Evolutionary conservation across 208 protist genomes (phyloP).

Genomic region (Lotmaria passim): DNA sequence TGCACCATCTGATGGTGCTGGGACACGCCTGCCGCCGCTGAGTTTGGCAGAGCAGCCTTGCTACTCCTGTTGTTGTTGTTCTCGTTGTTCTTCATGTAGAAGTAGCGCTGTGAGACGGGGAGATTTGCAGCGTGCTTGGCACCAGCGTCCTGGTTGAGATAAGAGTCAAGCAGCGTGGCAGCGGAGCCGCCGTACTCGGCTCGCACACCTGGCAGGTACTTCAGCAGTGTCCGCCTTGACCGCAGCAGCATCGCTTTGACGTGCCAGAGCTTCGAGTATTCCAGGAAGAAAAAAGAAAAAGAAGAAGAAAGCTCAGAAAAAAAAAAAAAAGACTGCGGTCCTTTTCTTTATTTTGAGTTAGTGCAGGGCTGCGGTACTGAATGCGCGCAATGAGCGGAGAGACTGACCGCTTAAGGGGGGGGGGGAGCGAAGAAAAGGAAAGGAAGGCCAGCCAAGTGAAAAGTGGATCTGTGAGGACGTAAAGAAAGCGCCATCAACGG

Average conservation of each 20-base stretch:
- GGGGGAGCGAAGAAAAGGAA: no score
- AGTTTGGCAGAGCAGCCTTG: background rate
- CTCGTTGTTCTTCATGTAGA: conserved; percentile 47
- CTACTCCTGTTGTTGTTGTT: conserved; percentile 1
- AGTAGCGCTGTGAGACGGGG: conserved; percentile 83
- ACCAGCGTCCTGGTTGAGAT: conserved; percentile 48
- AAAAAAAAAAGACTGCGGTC: conserved; percentile 20
- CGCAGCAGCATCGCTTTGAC: conserved; percentile 22
- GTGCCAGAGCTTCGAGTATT: background rate
- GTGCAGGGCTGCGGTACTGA: no score
- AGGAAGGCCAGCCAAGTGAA: no score
- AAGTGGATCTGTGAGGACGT: no score
- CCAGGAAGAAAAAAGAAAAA: conserved; percentile 10
- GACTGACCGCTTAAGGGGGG: no score
- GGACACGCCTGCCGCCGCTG: conserved; percentile 15
- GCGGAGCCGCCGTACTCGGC: conserved; percentile 59
- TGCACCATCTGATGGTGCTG: conserved; percentile 66
- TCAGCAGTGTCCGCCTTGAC: conserved; percentile 27
- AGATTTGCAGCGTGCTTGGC: conserved; percentile 63
- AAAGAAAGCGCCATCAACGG: no score
- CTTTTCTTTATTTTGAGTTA: no score
- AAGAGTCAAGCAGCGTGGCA: conserved; percentile 61
- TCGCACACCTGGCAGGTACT: conserved; percentile 64
- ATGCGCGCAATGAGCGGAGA: no score
- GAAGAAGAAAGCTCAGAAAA: conserved; percentile 16